phyloP scores from a whole-genome alignment of 805 yeast species.

The Lachancea cidri region DNA sequence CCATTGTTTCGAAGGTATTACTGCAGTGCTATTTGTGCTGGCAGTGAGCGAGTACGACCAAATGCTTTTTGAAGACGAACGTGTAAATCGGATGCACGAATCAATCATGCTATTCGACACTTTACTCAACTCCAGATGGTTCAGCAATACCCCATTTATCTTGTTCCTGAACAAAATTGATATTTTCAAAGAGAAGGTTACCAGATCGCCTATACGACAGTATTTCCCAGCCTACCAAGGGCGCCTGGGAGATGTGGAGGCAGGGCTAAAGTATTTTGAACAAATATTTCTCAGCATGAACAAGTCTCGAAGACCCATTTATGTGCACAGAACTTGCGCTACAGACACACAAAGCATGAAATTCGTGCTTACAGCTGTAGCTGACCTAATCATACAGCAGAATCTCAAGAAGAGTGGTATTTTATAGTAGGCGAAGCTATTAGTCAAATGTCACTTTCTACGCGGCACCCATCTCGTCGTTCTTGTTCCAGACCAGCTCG shows the following conservation, averaged over 20 bases:
- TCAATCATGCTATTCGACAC: constrained; percentile 79
- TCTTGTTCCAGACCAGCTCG: neutral
- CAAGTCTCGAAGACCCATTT: constrained; percentile 63
- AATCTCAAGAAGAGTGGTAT: constrained; percentile 76
- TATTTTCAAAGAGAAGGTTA: constrained; percentile 66
- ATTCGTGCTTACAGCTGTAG: constrained; percentile 86
- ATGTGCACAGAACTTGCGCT: constrained; percentile 92
- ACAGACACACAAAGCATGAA: constrained; percentile 87
- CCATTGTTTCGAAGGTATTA: constrained; percentile 86
- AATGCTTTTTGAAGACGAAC: constrained; percentile 80
- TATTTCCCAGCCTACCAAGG: constrained; percentile 80
- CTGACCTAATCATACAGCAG: constrained; percentile 83
- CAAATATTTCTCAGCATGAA: constrained; percentile 59
- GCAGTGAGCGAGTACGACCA: constrained; percentile 94
- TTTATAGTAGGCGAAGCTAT: constrained; percentile 33
- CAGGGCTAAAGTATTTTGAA: constrained; percentile 69
- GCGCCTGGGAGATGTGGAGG: constrained; percentile 54
- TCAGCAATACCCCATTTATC: constrained; percentile 78
- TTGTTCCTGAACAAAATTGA: constrained; percentile 87
- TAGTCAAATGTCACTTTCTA: neutral
- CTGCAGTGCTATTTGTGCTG: constrained; percentile 80
- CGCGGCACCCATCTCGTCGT: neutral
- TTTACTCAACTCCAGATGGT: constrained; percentile 81
- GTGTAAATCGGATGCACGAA: constrained; percentile 88
- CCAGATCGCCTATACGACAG: constrained; percentile 55